Base-by-base conservation (phyloP, 1,284 basidiomycete species). In the Cryptococcus maquisensis region DNA sequence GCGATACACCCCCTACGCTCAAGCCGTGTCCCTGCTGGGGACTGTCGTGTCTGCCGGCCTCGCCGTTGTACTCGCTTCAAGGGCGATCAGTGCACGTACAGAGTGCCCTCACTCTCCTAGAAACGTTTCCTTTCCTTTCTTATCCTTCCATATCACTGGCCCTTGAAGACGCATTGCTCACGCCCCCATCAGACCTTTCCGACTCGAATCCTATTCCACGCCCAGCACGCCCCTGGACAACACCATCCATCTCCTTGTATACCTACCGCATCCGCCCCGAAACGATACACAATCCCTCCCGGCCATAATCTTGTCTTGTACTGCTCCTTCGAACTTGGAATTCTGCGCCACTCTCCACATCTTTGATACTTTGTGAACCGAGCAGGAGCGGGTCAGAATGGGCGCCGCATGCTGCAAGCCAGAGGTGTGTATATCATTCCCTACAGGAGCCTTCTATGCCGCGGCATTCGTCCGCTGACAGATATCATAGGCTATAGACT, bases 401-500 rank as follows among this genome's bases (percentile, higher is more conserved):
- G 80, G 80, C 32, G 77, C 77, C 16, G 68, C 77, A 5, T 81
- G 80, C 62, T 81, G 79, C 67, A 79, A 79, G 62, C 80, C 79
- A 58, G 80, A 81, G 73, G 79, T 78, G 47, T 47, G 75, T 60
- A 16, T 38, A 20, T 3, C 24, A 40, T 20, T 23, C 10, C 41
- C n/a, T n/a, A 8, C 3, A 3, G 18, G 10, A n/a, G 38, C 15
- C 36, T 20, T 24, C 35, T 23, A 21, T 20, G 38, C 35, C 35
- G n/a, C 37, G 24, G 4, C 4, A 24, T n/a, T 13, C 18, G 12
- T 4, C 15, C 18, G 36, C 48, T 59, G 36, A 52, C 47, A 48
- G 54, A 36, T 12, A 15, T 47, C 40, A 4, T 72, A 96, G 92
- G 90, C 91, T 58, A 89, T 98, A 78, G 94, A 98, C 81, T 98